Conservation (phyloP, 257 asterid species). For the Capsicum chinense region DNA sequence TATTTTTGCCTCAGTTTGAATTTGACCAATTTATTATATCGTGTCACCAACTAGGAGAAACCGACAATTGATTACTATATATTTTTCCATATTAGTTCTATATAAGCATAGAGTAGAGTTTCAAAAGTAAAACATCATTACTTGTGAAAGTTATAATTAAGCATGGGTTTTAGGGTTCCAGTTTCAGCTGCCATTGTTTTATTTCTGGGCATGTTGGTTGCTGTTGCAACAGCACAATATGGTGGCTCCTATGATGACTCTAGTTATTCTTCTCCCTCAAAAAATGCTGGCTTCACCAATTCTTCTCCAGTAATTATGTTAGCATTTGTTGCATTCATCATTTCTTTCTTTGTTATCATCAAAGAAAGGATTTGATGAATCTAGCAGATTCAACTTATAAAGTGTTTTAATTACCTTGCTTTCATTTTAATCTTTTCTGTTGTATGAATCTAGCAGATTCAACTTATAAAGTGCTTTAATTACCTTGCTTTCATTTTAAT, state of each 20-base stretch:
- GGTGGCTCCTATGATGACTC: background rate
- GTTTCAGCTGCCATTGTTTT: slow-evolving; percentile 8
- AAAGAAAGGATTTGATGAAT: background rate
- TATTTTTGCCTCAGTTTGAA: too few species aligned
- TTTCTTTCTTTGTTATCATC: slow-evolving; percentile 22
- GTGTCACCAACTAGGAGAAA: background rate
- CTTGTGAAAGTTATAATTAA: background rate
- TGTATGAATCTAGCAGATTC: background rate
- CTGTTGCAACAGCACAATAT: slow-evolving; percentile 27
- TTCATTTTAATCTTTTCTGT: background rate
- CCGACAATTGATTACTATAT: background rate
- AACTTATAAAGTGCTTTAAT: background rate
- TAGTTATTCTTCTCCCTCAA: background rate
- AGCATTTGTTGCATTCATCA: slow-evolving; percentile 6
- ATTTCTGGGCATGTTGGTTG: slow-evolving; percentile 16
- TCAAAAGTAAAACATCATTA: background rate
- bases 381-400: background rate
- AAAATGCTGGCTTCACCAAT: background rate
- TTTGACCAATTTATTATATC: background rate
- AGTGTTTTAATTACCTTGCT: background rate
- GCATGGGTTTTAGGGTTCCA: slow-evolving; percentile 24
- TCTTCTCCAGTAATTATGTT: slow-evolving; percentile 8
- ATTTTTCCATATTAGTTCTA: background rate
- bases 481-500: background rate
- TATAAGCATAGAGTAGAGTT: background rate